Base-by-base conservation (phyloP, 2,329 filamentous ascomycete species). In the Fusarium buharicum region DNA sequence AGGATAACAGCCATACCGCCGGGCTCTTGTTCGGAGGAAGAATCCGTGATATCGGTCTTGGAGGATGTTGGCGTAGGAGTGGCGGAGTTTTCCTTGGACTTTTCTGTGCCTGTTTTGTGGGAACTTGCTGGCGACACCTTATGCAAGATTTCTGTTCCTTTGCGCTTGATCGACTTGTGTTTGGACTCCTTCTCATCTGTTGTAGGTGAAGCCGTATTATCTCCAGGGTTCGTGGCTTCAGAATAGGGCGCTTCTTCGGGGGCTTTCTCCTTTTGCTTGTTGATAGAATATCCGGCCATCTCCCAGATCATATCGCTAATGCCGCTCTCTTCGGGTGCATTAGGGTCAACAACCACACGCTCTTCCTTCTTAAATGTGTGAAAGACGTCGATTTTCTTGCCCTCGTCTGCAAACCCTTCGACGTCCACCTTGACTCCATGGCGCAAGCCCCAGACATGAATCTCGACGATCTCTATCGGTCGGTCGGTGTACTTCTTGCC, bases 381-480 rank as follows among this genome's bases (percentile, higher is more conserved):
- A 50, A 95, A 89, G 10, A 85, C 82, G 72, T 92, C 89, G 67
- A 98, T 97, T 68, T 85, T 88, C 78, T 92, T 93, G 6, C 95
- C 94, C 66, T 95, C 90, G n/a, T 98, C 90, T 2, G 88, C 86
- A 63, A 88, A 98, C 0, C 93, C 93, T 72, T 96, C 90, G 1
- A 98, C 84, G 1, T 88, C 86, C 28, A 98, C 84, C 75, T 95
- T 96, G 59, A 98, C 93, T 0, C 94, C 93, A 67, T 93, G 88
- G 40, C 92, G 82, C 46, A 98, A 74, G 0, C 93, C 95, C 92
- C 92, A 97, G 12, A 93, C 86, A 71, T 97, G 93, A 1, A 99
- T 82, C 74, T 98, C 94, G 11, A 93, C 74, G 36, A 98, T 87
- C 76, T 98, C 93, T 1, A 97, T 84, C 43, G 89, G 86, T 16